Evolutionary conservation across 305 asterid species (phyloP).

Genomic region (Solanum hybrid): DNA sequence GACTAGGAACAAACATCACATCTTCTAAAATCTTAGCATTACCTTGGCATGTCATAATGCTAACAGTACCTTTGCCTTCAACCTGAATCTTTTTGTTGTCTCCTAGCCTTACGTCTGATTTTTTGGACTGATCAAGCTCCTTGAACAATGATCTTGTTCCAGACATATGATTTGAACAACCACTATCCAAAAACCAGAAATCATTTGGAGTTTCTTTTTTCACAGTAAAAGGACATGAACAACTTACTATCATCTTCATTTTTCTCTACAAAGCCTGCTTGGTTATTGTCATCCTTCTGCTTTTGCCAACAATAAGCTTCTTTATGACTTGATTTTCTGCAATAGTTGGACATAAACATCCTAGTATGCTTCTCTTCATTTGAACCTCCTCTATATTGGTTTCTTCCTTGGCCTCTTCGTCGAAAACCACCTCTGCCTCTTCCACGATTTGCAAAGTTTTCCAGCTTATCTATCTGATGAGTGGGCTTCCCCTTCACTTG

Average conservation of each 20-base stretch:
- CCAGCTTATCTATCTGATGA: background rate
- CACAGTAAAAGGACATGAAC: background rate
- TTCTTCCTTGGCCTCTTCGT: background rate
- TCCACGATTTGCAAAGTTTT: background rate
- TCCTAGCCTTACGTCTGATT: background rate
- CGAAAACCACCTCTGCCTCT: background rate
- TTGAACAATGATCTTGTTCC: background rate
- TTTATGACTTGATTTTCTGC: background rate
- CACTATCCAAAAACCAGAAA: too few relatives aligned
- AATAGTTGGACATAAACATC: background rate
- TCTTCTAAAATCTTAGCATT: background rate
- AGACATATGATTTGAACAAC: background rate
- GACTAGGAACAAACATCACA: background rate
- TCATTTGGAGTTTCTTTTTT: too few relatives aligned
- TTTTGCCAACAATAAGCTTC: background rate
- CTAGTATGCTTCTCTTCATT: background rate
- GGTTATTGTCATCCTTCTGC: background rate
- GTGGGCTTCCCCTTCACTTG: background rate
- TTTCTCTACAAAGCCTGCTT: background rate
- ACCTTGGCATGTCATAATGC: background rate
- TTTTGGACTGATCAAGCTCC: background rate
- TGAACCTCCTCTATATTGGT: background rate
- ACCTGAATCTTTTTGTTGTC: background rate
- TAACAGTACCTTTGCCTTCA: background rate
- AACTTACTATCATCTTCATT: background rate